These are phyloP conservation scores for Citrus australasica DNA, from an alignment of 345 rosid genomes.

Conservation along the genomic window DNA sequence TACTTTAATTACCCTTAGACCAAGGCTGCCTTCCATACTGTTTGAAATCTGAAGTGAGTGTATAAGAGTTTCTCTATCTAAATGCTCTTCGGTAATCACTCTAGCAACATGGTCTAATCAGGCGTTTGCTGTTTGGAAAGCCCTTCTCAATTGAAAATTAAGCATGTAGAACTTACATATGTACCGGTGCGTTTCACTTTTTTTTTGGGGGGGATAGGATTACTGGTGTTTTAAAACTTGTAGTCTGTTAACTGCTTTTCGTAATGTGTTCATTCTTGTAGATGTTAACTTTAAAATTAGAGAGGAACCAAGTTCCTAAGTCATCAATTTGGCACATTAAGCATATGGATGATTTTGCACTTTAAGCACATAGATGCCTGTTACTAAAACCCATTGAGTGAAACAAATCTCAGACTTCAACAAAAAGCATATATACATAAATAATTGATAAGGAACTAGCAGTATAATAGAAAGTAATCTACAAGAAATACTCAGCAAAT, in stretches of 20 bases:
- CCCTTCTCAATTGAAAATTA: not conserved
- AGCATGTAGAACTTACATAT: not conserved
- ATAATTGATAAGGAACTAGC: not conserved
- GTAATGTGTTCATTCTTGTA: not conserved
- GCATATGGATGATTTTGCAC: not conserved
- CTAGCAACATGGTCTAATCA: not conserved
- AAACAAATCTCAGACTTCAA: not conserved
- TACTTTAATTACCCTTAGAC: slow-evolving; percentile 2
- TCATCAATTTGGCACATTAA: not conserved
- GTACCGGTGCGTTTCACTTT: no score
- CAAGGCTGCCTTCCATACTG: slow-evolving; percentile 11
- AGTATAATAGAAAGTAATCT: not conserved
- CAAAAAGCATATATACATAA: not conserved
- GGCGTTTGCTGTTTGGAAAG: not conserved
- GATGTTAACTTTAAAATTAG: not conserved
- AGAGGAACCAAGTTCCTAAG: not conserved
- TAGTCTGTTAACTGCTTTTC: not conserved
- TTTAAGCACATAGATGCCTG: not conserved
- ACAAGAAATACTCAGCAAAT: not conserved
- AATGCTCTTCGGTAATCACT: not conserved
- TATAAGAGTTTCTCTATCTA: not conserved
- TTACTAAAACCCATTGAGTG: not conserved
- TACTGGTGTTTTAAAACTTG: no score
- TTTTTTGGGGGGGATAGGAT: no score
- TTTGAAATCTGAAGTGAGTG: not conserved